phyloP scores from a whole-genome alignment of 306 rosid genomes.

The Arachis stenosperma region DNA sequence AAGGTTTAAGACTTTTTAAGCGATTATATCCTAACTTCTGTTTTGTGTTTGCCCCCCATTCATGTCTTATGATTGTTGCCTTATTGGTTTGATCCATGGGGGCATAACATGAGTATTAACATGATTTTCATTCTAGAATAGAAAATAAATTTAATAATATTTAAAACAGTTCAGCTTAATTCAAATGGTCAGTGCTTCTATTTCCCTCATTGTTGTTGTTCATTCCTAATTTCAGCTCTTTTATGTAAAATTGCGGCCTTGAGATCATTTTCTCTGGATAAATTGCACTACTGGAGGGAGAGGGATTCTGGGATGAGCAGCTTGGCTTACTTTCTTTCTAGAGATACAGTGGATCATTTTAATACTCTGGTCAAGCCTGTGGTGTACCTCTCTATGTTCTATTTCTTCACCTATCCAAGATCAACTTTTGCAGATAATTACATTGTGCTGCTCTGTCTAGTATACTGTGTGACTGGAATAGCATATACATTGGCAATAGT shows the following conservation, averaged over 20 bases:
- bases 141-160: slow-evolving; percentile 5
- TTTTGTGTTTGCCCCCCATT: background rate
- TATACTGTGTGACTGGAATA: slow-evolving; percentile 84
- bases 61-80: background rate
- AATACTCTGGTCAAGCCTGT: slow-evolving; percentile 72
- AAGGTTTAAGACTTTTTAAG: background rate
- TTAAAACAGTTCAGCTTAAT: slow-evolving; percentile 1
- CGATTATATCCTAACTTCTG: background rate
- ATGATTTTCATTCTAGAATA: slow-evolving; percentile 21
- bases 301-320: slow-evolving; percentile 82
- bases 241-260: slow-evolving; percentile 78
- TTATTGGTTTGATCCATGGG: background rate
- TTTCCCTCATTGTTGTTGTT: slow-evolving; percentile 34
- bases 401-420: slow-evolving; percentile 79
- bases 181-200: slow-evolving; percentile 5
- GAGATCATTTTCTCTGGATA: slow-evolving; percentile 78
- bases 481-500: slow-evolving; percentile 70
- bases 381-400: slow-evolving; percentile 81
- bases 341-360: slow-evolving; percentile 78
- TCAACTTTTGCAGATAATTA: slow-evolving; percentile 73
- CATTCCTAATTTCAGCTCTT: slow-evolving; percentile 60
- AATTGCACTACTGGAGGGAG: slow-evolving; percentile 80
- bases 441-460: slow-evolving; percentile 67
- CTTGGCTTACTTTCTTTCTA: slow-evolving; percentile 84
- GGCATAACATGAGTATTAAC: background rate